phyloP scores from a whole-genome alignment of 2,329 filamentous ascomycete species.

The Fusarium xyrophilum region DNA sequence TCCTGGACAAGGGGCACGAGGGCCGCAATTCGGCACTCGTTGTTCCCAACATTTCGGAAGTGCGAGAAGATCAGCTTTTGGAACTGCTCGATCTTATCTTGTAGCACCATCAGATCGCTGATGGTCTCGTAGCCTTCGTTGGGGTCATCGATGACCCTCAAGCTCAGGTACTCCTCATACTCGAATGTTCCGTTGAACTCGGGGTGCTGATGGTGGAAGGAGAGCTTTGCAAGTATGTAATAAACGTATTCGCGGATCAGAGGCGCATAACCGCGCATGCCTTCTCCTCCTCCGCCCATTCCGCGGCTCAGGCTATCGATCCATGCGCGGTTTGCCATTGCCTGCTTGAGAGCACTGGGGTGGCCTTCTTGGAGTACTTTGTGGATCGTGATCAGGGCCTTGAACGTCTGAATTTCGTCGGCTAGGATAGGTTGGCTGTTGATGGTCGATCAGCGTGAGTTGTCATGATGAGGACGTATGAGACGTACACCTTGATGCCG shows the following conservation, averaged over 20 bases:
- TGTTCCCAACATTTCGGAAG: constrained; percentile 89
- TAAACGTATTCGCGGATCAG: constrained; percentile 97
- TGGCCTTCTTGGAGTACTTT: constrained; percentile 98
- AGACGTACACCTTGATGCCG: constrained; percentile 93
- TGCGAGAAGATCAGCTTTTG: constrained; percentile 98
- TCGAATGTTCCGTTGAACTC: constrained; percentile 99
- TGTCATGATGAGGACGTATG: constrained; percentile 4
- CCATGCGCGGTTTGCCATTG: constrained; percentile 87
- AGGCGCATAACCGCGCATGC: constrained; percentile 86
- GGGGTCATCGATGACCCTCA: constrained; percentile 98
- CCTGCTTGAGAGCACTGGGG: constrained; percentile 84
- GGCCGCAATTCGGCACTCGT: constrained; percentile 95
- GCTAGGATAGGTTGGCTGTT: constrained; percentile 92
- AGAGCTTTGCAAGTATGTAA: constrained; percentile 91
- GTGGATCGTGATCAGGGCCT: constrained; percentile 95
- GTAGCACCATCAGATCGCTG: constrained; percentile 91
- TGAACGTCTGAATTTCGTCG: constrained; percentile 99
- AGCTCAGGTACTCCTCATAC: constrained; percentile 97
- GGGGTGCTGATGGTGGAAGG: constrained; percentile 95
- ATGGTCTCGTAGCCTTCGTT: constrained; percentile 99
- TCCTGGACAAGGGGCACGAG: constrained; percentile 94
- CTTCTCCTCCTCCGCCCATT: constrained; percentile 80
- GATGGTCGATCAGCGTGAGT: constrained; percentile 6
- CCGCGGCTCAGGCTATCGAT: constrained; percentile 90
- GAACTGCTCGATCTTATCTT: constrained; percentile 98